Evolutionary conservation across 495 filamentous ascomycete species (phyloP).

Genomic region (Massariosphaeria phaeospora): DNA sequence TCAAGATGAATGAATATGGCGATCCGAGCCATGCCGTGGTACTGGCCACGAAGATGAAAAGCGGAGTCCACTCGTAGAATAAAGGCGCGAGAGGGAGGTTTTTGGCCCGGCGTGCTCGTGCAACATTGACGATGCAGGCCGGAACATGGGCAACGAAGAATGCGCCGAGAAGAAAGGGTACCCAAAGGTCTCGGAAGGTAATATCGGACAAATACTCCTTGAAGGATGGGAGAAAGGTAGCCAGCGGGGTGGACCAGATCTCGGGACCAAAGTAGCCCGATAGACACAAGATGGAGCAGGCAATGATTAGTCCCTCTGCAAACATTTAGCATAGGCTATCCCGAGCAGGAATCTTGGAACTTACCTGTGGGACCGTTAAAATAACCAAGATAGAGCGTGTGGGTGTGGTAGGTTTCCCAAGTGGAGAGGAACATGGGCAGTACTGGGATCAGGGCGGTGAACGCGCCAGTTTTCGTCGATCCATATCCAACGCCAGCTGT

Average conservation of each 20-base stretch:
- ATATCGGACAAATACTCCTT: conserved; percentile 16
- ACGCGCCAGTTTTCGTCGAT: conserved; percentile 72
- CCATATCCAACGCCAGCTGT: conserved; percentile 89
- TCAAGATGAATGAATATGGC: conserved; percentile 72
- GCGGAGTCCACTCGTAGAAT: conserved; percentile 92
- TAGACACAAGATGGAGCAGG: conserved; percentile 74
- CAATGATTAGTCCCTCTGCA: conserved; percentile 83
- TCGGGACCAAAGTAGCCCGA: conserved; percentile 83
- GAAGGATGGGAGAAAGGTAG: conserved; percentile 23
- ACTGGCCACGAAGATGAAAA: conserved; percentile 68
- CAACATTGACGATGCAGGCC: conserved; percentile 71
- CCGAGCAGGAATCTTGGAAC: neutral
- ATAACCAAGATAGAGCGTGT: conserved; percentile 93
- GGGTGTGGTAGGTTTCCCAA: conserved; percentile 98
- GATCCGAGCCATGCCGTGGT: conserved; percentile 81
- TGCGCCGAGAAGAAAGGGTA: conserved; percentile 63
- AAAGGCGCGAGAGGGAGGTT: conserved; percentile 75
- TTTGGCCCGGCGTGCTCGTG: conserved; percentile 64
- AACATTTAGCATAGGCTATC: neutral
- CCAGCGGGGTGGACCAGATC: conserved; percentile 75
- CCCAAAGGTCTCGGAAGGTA: conserved; percentile 81
- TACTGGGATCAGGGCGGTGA: conserved; percentile 85
- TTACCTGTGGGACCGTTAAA: conserved; percentile 86
- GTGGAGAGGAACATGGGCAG: conserved; percentile 99
- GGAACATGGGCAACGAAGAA: conserved; percentile 82